Base-by-base conservation (phyloP, 768 basidiomycete genomes). In the Boletus coccyginus region DNA sequence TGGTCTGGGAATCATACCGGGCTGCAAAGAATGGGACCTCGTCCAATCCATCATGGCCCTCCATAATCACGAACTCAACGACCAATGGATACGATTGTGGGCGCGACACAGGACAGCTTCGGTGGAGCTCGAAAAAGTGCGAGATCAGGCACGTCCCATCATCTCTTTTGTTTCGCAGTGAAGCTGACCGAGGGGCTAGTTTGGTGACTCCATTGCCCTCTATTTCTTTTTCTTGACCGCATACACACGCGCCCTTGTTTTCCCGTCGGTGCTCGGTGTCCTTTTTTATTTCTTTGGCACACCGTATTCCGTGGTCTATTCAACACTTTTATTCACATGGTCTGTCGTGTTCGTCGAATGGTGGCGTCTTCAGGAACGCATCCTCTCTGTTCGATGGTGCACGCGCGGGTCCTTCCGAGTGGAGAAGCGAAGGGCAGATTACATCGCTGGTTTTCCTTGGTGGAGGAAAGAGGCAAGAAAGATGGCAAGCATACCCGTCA, bases 151-250 rank as follows among this genome's bases (percentile, higher is more conserved):
- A 49, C 51, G 78, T 71, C n/a, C 48, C 7, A 3, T 21, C 11
- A 11, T 14, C 24, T n/a, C 7, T 41, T 11, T 40, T 38, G 1
- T 41, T n/a, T 17, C 16, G 1, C n/a, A 40, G 7, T 41, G 35
- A 29, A 33, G 29, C 46, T 55, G 12, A 62, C 33, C 14, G 24
- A 17, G 29, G 46, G 0, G 27, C 12, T 53, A 85, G 82, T 93
- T 92, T 61, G 94, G 94, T 12, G 90, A 91, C 66, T 79, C 84
- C 1, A 74, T 94, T 16, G 91, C 92, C 2, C 80, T 93, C 36
- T 95, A 99, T 74, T 98, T 95, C 72, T 82, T 84, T 47, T 97
- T 96, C 76, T 80, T 98, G 17, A 81, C 84, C 7, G 83, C 85
- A 43, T 98, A 98, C 74, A 89, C 94, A 0, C 81, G 82, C 43